Base-by-base conservation (phyloP, 805 yeast species). In the Candida xyloterini region DNA sequence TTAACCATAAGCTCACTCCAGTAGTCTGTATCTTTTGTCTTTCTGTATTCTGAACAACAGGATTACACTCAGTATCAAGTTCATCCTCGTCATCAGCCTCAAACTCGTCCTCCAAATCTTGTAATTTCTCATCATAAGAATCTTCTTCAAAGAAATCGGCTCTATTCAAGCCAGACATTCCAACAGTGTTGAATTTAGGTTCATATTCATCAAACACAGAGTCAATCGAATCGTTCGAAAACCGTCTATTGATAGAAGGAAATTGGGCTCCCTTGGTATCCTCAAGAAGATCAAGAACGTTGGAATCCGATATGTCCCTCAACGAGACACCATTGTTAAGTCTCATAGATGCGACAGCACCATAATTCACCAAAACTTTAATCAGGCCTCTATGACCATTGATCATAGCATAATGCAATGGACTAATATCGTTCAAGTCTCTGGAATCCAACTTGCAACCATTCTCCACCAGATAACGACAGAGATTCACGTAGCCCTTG, bases 351-450 rank as follows among this genome's bases (percentile, higher is more conserved):
- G 74, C 61, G 49, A 76, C 78, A 1, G 91, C 84, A 36, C 79
- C 81, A 56, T 83, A 80, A 26, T 73, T 79, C 29, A 81, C 57
- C 47, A 86, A 69, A 30, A 81, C 55, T 30, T 73, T 71, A 45
- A 86, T 83, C 27, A 83, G 69, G 33, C 75, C 81, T 36, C 85
- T 67, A 54, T 84, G 74, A 23, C 96, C 96, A 49, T 73, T 70
- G 51, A 90, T 59, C 23, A 88, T 76, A 0, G 97, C 96, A 56
- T 84, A 81, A 60, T 90, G 96, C 42, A 93, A 67, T 4, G 99
- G 95, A 0, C 96, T 82, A 46, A 77, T 76, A 1, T 95, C 96
- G 56, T 81, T 85, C 30, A 73, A 70, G 59, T 93, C 99, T 52
- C 75, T 77, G 33, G 72, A 68, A 60, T 87, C 90, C 30, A 82